phyloP scores from a whole-genome alignment of 2,329 filamentous ascomycete genomes.

The Trichoderma afroharzianum region DNA sequence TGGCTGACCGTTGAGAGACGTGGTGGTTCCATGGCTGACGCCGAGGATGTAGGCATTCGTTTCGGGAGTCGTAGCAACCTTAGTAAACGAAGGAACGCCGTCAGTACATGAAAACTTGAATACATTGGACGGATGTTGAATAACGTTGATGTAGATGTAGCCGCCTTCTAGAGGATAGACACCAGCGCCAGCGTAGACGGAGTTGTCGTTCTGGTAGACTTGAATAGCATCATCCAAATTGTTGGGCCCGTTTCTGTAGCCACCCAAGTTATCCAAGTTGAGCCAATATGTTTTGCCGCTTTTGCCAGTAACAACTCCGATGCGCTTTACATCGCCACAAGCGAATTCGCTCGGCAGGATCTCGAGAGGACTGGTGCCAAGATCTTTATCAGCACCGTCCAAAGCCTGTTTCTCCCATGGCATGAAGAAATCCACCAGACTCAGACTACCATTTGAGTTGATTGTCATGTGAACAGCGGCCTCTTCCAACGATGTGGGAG shows the following conservation, averaged over 20 bases:
- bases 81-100: constrained; percentile 51
- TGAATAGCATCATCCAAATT: constrained; percentile 43
- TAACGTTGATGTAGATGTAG: constrained; percentile 49
- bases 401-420: constrained; percentile 49
- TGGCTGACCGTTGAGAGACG: constrained; percentile 49
- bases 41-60: constrained; percentile 52
- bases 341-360: constrained; percentile 40
- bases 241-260: constrained; percentile 36
- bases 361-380: constrained; percentile 46
- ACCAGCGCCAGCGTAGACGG: constrained; percentile 45
- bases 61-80: constrained; percentile 47
- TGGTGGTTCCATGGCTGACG: constrained; percentile 54
- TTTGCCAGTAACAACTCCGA: constrained; percentile 50
- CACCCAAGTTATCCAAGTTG: constrained; percentile 39
- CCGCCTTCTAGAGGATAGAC: constrained; percentile 48
- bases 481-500: constrained; percentile 42
- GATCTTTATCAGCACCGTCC: constrained; percentile 49
- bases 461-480: constrained; percentile 43
- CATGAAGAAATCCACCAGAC: constrained; percentile 51
- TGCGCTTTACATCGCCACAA: constrained; percentile 41
- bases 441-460: constrained; percentile 40
- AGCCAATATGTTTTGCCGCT: constrained; percentile 47
- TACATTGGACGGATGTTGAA: constrained; percentile 51
- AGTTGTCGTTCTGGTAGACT: constrained; percentile 41
- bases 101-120: constrained; percentile 55